Evolutionary conservation across 1,139 yeast genomes (phyloP).

Genomic region (Meyerozyma smithsonii): DNA sequence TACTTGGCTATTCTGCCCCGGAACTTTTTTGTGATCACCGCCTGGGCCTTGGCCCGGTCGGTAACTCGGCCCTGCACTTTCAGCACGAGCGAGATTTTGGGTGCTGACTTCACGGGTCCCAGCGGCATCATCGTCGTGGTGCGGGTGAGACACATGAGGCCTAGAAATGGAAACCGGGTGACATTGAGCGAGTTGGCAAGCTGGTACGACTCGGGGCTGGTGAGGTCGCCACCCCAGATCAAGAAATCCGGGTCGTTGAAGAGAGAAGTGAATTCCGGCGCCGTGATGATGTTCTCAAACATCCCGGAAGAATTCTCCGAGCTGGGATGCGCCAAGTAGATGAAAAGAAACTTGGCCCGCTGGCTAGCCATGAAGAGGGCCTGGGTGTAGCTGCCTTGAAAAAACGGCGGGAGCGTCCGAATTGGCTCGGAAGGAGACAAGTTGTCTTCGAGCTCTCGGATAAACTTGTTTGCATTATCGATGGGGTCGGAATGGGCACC

Average conservation of each 20-base stretch:
- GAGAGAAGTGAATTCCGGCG: constrained; percentile 47
- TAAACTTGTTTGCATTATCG: constrained; percentile 30
- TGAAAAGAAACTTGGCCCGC: constrained; percentile 64
- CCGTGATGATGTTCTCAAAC: constrained; percentile 52
- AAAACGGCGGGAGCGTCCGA: constrained; percentile 41
- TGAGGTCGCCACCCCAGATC: constrained; percentile 87
- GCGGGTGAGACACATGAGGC: constrained; percentile 56
- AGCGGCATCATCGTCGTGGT: constrained; percentile 51
- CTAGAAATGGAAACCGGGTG: constrained; percentile 76
- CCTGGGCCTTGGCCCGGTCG: constrained; percentile 22
- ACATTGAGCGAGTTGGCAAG: constrained; percentile 73
- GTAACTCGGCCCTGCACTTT: constrained; percentile 62
- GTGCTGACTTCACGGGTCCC: constrained; percentile 49
- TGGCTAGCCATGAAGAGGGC: constrained; percentile 66
- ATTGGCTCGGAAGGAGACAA: constrained; percentile 14
- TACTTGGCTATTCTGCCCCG: constrained; percentile 47
- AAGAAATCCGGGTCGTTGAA: constrained; percentile 41
- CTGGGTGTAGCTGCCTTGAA: constrained; percentile 72
- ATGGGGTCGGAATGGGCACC: constrained; percentile 23
- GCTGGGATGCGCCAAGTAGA: constrained; percentile 70
- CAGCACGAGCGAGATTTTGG: constrained; percentile 57
- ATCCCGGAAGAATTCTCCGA: constrained; percentile 59
- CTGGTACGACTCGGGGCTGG: constrained; percentile 78
- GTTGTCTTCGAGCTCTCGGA: constrained; percentile 33
- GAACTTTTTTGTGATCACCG: constrained; percentile 34